These are phyloP conservation scores for Nigrospora sphaerica DNA, from an alignment of 2,329 filamentous ascomycete species.

Conservation along the genomic window DNA sequence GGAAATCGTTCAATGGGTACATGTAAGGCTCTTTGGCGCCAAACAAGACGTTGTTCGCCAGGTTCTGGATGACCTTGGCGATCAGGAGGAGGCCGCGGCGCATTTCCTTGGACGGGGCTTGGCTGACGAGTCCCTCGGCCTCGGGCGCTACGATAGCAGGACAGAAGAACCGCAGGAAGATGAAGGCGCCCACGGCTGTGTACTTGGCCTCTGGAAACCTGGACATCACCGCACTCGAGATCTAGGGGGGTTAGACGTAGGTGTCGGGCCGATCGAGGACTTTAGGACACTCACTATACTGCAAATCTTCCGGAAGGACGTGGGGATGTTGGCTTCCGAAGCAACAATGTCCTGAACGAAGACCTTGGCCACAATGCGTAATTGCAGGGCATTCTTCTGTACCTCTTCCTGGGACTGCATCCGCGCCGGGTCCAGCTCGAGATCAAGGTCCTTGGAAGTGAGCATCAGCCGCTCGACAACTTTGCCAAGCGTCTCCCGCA, in stretches of 20 bases:
- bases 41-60: constrained; percentile 66
- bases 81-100: constrained; percentile 61
- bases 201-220: constrained; percentile 65
- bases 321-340: constrained; percentile 53
- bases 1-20: constrained; percentile 63
- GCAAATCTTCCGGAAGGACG: constrained; percentile 60
- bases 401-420: constrained; percentile 55
- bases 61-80: constrained; percentile 64
- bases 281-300: constrained; percentile 44
- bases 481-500: constrained; percentile 58
- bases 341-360: constrained; percentile 66
- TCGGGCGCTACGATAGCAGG: constrained; percentile 66
- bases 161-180: constrained; percentile 67
- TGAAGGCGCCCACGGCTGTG: constrained; percentile 64
- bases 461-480: constrained; percentile 60
- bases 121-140: constrained; percentile 56
- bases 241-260: constrained; percentile 28
- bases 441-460: constrained; percentile 59
- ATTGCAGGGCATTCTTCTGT: constrained; percentile 58
- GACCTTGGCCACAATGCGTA: constrained; percentile 61
- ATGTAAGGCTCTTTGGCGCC: constrained; percentile 68
- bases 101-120: constrained; percentile 60
- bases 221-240: constrained; percentile 54
- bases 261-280: background rate
- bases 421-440: constrained; percentile 60